Base-by-base conservation (phyloP, 768 basidiomycete genomes). In the Leccinum incarnatum region DNA sequence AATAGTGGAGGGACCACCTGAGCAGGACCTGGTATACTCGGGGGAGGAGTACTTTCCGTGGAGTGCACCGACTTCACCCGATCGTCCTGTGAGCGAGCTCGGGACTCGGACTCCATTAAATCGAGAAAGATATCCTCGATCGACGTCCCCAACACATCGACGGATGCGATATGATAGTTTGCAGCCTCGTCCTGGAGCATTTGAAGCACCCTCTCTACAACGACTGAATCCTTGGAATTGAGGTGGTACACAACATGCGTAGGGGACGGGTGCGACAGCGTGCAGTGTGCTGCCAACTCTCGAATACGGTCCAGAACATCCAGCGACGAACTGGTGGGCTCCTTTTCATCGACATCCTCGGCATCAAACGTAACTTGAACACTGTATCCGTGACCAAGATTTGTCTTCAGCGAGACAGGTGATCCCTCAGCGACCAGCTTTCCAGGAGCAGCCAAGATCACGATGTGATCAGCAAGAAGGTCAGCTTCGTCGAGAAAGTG, bases 401-500 rank as follows among this genome's bases (percentile, higher is more conserved):
- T 79, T 27, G 81, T 81, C 68, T 93, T 92, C 29, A 93, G 75
- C n/a, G 82, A 65, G 6, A 92, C 89, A 3, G 91, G 91, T 1
- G 88, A 78, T 7, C 88, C 89, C 48, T 84, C 79, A 0, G 89
- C 90, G 1, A 92, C 81, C 2, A 91, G 75, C 61, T 83, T 88
- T 19, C 90, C 91, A 2, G 90, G 90, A 0, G 87, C 83, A 15
- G 86, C 85, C 4, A 93, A 76, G 54, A 93, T 85, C 0, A 86
- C 88, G 53, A 93, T 88, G 21, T 84, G 78, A 64, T 93, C 90
- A 0, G 84, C 90, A 15, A 93, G 76, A 4, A 92, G 75, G 65
- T 92, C 90, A 0, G 90, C 90, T 70, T 91, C 89, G 57, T 91
- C 89, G 2, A 91, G 77, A 73, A 89, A 89, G 73, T 92, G 91